Conservation (phyloP, 352 stramenopile species). For the Pythium brachiatum region DNA sequence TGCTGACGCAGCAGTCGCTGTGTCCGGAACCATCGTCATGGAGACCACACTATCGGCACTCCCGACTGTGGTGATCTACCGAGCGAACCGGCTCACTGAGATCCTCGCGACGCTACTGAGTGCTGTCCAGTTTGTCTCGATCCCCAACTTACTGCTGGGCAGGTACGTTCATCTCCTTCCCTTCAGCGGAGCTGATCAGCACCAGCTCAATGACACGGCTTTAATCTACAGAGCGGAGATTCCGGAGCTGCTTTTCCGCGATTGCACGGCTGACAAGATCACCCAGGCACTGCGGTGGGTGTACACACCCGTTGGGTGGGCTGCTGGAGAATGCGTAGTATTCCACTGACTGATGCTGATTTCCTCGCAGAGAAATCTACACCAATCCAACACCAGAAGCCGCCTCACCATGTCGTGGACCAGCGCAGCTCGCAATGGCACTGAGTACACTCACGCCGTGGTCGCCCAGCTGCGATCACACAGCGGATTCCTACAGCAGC, state of each 20-base stretch:
- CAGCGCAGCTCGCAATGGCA: conserved; percentile 14
- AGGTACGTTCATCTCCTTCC: no score
- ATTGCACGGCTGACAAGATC: conserved; percentile 50
- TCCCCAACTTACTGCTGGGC: conserved; percentile 68
- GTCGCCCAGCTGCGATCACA: not conserved
- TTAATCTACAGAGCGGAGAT: conserved; percentile 34
- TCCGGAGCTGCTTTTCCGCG: conserved; percentile 62
- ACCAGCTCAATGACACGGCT: no score
- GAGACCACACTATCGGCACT: conserved; percentile 53
- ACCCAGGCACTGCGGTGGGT: conserved; percentile 24
- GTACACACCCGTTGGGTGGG: not conserved
- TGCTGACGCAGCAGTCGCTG: conserved; percentile 49
- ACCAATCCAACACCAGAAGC: not conserved
- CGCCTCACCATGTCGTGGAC: not conserved
- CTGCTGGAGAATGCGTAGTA: no score
- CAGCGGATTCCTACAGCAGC: not conserved
- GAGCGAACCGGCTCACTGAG: conserved; percentile 61
- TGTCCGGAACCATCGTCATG: conserved; percentile 71
- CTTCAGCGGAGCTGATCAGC: no score
- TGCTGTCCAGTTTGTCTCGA: conserved; percentile 68
- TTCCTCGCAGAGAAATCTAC: not conserved
- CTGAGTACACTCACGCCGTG: conserved; percentile 9
- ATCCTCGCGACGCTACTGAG: conserved; percentile 46
- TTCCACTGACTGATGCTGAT: no score
- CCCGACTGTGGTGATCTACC: conserved; percentile 71